A percentile compares a stretch with the other conserved stretches of the same genome.
phyloP scores from a whole-genome alignment of 495 filamentous ascomycete species.

The Podospora pseudocomata region DNA sequence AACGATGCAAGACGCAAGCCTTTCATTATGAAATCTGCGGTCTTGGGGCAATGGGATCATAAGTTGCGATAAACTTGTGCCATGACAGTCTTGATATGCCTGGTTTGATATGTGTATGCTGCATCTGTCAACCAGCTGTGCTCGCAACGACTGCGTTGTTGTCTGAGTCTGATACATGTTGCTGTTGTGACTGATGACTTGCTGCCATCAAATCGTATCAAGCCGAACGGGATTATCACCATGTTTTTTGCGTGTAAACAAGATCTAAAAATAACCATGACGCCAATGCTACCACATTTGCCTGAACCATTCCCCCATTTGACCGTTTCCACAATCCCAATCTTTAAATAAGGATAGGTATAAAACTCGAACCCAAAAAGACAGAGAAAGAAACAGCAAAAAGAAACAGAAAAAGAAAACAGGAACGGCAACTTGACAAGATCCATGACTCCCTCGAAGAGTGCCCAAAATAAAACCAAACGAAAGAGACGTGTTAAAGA shows the following conservation, averaged over 20 bases:
- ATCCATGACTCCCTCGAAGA: no score
- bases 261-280: background rate
- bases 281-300: background rate
- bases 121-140: background rate
- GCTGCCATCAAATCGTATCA: background rate
- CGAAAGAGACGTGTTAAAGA: constrained; percentile 10
- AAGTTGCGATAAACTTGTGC: constrained; percentile 9
- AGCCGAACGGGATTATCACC: background rate
- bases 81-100: background rate
- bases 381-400: background rate
- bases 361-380: background rate
- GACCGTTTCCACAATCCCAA: background rate
- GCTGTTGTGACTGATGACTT: background rate
- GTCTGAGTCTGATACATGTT: background rate
- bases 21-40: constrained; percentile 23
- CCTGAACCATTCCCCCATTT: background rate
- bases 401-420: background rate
- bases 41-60: constrained; percentile 27
- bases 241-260: background rate
- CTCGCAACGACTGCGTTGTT: no score
- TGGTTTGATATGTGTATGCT: background rate
- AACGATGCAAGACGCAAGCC: constrained; percentile 25
- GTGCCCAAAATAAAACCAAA: no score
- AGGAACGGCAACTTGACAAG: no score
- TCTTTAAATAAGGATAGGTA: background rate